Evolutionary conservation across 352 stramenopile genomes (phyloP).

Genomic region (Phytophthora fragariae): DNA sequence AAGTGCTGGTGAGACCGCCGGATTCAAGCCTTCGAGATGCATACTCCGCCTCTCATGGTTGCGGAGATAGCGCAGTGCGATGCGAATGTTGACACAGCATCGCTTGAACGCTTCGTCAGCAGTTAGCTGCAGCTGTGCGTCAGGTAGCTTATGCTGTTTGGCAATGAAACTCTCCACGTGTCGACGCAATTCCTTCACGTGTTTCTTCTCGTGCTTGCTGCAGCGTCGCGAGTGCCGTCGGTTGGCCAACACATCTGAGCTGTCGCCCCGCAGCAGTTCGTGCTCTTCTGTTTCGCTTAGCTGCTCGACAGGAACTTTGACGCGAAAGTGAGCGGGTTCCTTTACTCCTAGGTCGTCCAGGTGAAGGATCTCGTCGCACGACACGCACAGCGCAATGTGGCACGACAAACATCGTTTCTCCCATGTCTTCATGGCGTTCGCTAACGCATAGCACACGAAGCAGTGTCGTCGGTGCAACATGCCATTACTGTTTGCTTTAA

Average conservation of each 20-base stretch:
- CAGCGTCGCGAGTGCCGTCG: constrained; percentile 3
- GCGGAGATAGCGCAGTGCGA: constrained; percentile 38
- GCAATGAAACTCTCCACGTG: constrained; percentile 40
- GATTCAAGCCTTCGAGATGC: constrained; percentile 29
- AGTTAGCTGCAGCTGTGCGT: constrained; percentile 8
- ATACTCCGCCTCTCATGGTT: constrained; percentile 34
- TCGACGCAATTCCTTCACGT: constrained; percentile 34
- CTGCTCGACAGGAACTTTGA: constrained; percentile 30
- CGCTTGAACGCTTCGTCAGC: constrained; percentile 30
- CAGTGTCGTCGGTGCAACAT: constrained; percentile 24
- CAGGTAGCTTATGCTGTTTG: constrained; percentile 6
- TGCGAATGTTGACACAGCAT: constrained; percentile 23
- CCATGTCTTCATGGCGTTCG: constrained; percentile 6
- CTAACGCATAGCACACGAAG: constrained; percentile 45
- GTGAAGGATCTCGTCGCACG: constrained; percentile 61
- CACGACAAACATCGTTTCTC: constrained; percentile 60
- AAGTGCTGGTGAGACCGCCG: constrained; percentile 40
- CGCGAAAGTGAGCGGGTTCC: constrained; percentile 55
- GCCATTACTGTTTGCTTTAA: background rate
- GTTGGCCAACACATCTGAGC: background rate
- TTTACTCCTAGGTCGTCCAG: constrained; percentile 71
- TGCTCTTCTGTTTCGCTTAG: constrained; percentile 1
- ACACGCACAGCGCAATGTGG: constrained; percentile 46
- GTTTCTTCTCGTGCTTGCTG: constrained; percentile 31
- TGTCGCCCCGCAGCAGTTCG: background rate